phyloP scores from a whole-genome alignment of 768 basidiomycete species.

The Hysterangium stoloniferum region DNA sequence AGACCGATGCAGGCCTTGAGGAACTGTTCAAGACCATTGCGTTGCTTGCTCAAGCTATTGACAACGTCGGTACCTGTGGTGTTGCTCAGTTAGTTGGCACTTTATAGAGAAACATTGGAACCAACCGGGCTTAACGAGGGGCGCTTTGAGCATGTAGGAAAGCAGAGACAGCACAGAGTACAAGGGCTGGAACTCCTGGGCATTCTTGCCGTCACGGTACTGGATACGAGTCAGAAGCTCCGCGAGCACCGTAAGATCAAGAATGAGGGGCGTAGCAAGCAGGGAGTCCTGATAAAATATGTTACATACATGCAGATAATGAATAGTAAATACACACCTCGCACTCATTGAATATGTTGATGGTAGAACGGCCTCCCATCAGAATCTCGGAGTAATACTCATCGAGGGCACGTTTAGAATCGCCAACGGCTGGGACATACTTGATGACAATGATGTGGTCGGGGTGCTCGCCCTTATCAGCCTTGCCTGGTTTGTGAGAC shows the following conservation, averaged over 20 bases:
- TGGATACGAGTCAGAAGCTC: constrained; percentile 90
- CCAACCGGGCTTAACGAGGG: constrained; percentile 86
- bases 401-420: constrained; percentile 98
- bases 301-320: constrained; percentile 7
- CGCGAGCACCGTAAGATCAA: constrained; percentile 88
- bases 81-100: constrained; percentile 1
- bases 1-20: constrained; percentile 91
- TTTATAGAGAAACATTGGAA: background rate
- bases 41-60: constrained; percentile 92
- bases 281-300: constrained; percentile 65
- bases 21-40: constrained; percentile 89
- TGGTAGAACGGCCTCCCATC: constrained; percentile 89
- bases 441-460: constrained; percentile 97
- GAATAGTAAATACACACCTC: constrained; percentile 44
- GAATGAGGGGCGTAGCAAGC: constrained; percentile 90
- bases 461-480: constrained; percentile 86
- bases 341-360: constrained; percentile 98
- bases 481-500: background rate
- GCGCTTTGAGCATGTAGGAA: constrained; percentile 96
- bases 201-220: constrained; percentile 51
- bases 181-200: constrained; percentile 67
- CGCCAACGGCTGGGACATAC: constrained; percentile 93
- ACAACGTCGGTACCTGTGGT: constrained; percentile 73
- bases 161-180: constrained; percentile 90
- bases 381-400: constrained; percentile 98